These are phyloP conservation scores for Mycena filopes DNA, from an alignment of 768 basidiomycete genomes.

Conservation along the genomic window DNA sequence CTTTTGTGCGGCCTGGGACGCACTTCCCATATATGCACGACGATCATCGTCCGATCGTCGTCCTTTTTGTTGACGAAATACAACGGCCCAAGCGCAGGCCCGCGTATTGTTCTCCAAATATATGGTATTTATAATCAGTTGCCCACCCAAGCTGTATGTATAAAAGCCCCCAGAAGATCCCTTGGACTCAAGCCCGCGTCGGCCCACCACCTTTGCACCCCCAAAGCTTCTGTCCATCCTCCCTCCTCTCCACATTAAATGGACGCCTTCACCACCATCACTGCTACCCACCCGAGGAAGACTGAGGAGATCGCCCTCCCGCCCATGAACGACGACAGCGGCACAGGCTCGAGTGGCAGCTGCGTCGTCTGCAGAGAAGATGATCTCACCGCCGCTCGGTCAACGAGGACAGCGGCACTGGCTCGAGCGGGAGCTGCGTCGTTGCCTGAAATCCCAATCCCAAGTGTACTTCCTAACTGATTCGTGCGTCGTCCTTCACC, in stretches of 20 bases:
- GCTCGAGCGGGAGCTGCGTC: constrained; percentile 24
- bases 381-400: constrained; percentile 10
- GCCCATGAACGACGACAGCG: constrained; percentile 29
- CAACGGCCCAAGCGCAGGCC: too few relatives aligned
- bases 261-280: constrained; percentile 30
- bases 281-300: constrained; percentile 20
- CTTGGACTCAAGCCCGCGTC: constrained; percentile 8
- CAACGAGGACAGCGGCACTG: constrained; percentile 23
- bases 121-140: neutral
- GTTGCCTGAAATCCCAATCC: constrained; percentile 8
- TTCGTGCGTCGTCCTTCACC: neutral
- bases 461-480: neutral
- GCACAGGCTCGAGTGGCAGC: constrained; percentile 22
- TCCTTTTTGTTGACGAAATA: too few relatives aligned
- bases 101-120: constrained; percentile 15
- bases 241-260: constrained; percentile 7
- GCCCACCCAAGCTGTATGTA: neutral
- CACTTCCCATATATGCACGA: too few relatives aligned
- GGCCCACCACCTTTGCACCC: neutral
- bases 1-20: too few relatives aligned
- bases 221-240: constrained; percentile 8
- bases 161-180: neutral
- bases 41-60: too few relatives aligned
- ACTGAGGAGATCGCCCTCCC: constrained; percentile 28
- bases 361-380: constrained; percentile 31